Conservation (phyloP, 1,139 yeast genomes). For the Candida sojae region DNA sequence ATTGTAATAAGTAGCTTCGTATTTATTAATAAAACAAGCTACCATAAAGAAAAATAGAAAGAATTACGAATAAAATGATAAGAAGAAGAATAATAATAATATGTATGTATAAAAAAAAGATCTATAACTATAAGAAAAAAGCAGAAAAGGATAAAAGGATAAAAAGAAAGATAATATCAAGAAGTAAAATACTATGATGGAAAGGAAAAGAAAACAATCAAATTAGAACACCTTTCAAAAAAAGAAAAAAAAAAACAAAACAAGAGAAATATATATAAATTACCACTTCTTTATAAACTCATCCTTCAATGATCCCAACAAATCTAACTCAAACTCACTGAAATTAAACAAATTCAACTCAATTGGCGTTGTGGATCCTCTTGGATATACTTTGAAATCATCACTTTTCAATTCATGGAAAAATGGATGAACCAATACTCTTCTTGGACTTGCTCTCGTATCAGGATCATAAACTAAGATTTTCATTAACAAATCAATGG, state of each 20-base stretch:
- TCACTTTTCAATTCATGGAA: constrained; percentile 66
- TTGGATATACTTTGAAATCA: constrained; percentile 60
- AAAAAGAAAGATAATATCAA: not conserved
- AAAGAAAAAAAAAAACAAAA: not conserved
- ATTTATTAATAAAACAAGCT: not conserved
- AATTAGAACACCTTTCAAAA: constrained; percentile 1
- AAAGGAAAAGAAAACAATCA: not conserved
- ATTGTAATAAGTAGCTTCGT: constrained; percentile 38
- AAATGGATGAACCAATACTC: constrained; percentile 70
- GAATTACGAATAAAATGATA: not conserved
- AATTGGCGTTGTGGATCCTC: constrained; percentile 47
- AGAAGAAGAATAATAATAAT: not conserved
- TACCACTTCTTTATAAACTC: constrained; percentile 24
- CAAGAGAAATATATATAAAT: not conserved
- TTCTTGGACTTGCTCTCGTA: constrained; percentile 62
- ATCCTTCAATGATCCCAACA: constrained; percentile 46
- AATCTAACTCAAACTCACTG: constrained; percentile 53
- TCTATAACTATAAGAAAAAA: constrained; percentile 6
- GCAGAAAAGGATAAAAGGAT: not conserved
- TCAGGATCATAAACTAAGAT: constrained; percentile 76
- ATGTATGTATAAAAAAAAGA: constrained; percentile 5
- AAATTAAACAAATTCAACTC: constrained; percentile 52
- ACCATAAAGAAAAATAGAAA: not conserved
- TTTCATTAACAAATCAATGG: constrained; percentile 67
- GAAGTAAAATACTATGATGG: not conserved